Conservation (phyloP, 2,329 filamentous ascomycete genomes). For the Talaromyces piceae region DNA sequence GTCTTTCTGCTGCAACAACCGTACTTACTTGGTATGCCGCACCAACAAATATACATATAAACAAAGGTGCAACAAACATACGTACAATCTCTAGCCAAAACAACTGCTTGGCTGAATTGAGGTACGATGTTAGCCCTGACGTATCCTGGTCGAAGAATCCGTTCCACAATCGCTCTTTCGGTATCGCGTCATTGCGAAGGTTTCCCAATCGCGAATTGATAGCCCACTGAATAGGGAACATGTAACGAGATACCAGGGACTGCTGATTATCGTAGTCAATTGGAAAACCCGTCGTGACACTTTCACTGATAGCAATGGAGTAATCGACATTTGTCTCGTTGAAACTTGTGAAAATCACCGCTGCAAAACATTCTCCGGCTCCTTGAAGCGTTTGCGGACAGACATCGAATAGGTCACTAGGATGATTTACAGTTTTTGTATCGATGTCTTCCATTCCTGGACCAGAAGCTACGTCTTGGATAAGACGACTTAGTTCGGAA, state of each 20-base stretch:
- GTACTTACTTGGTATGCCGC: constrained; percentile 2
- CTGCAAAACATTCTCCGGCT: background rate
- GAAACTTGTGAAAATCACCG: background rate
- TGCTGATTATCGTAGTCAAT: background rate
- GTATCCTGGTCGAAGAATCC: background rate
- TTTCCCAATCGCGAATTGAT: background rate
- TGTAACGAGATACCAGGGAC: constrained; percentile 3
- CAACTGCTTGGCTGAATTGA: background rate
- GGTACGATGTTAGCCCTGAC: background rate
- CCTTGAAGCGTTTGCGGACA: constrained; percentile 2
- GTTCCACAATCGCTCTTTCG: constrained; percentile 2
- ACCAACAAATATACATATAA: constrained; percentile 1
- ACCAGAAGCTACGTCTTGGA: background rate
- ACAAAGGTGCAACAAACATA: background rate
- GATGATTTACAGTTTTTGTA: background rate
- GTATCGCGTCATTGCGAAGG: background rate
- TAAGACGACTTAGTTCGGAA: background rate
- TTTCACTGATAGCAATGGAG: constrained; percentile 1
- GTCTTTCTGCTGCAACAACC: background rate
- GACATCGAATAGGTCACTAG: background rate
- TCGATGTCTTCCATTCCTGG: background rate
- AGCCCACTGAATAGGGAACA: constrained; percentile 1
- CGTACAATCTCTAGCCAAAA: constrained; percentile 2
- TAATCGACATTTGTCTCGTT: background rate
- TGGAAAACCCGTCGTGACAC: background rate